These are phyloP conservation scores for Rhizopus delemar DNA, from an alignment of 371 early-diverging fungal genomes.

Conservation along the genomic window DNA sequence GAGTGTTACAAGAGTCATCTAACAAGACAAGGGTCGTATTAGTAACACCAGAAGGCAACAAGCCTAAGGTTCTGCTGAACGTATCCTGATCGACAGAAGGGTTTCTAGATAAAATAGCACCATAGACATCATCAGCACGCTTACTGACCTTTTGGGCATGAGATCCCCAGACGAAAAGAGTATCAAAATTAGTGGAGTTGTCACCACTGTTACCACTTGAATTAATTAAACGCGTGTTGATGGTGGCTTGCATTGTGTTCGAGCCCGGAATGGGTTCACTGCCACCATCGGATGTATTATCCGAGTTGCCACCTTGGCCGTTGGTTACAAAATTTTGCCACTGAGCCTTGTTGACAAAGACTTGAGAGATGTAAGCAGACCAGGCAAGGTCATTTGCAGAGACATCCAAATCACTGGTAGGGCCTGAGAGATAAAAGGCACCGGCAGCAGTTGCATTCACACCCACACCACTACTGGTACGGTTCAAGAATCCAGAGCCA, in stretches of 20 bases:
- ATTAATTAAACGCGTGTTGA: conserved; percentile 23
- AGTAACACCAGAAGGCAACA: conserved; percentile 11
- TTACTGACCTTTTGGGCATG: conserved; percentile 2
- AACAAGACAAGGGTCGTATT: conserved; percentile 16
- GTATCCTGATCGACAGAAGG: conserved; percentile 14
- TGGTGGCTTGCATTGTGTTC: conserved; percentile 9
- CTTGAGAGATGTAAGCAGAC: conserved; percentile 22
- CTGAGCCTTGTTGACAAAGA: conserved; percentile 22
- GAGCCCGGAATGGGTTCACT: conserved; percentile 15
- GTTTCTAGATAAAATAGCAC: conserved; percentile 20
- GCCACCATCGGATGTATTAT: conserved; percentile 6
- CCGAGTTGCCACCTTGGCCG: conserved; percentile 1
- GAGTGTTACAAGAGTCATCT: conserved; percentile 16
- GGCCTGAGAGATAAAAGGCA: conserved; percentile 10
- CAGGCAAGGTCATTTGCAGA: conserved; percentile 10
- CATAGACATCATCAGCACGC: conserved; percentile 23
- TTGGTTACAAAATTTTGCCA: conserved; percentile 24
- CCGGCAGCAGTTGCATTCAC: conserved; percentile 22
- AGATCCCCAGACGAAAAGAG: conserved; percentile 24
- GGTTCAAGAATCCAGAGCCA: conserved; percentile 13
- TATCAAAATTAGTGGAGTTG: conserved; percentile 16
- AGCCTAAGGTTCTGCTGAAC: conserved; percentile 19
- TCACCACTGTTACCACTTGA: conserved; percentile 18
- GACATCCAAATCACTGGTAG: conserved; percentile 6
- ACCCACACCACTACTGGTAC: conserved; percentile 3